Evolutionary conservation across 345 rosid genomes (phyloP), one percentile per base, ranked within the genome.

Genomic region (Lepidium didymum): DNA sequence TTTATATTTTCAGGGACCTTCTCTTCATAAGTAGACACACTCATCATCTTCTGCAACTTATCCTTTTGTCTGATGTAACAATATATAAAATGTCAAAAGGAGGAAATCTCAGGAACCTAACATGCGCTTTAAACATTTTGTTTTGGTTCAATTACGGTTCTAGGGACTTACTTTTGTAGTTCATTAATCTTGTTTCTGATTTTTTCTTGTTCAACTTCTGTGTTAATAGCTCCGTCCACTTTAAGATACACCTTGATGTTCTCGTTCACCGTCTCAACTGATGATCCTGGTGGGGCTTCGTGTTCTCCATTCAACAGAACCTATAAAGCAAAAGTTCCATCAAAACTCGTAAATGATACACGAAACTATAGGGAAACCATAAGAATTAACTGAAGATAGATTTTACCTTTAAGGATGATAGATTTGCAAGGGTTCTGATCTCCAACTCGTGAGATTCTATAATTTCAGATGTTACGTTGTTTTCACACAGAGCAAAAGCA

Each of bases 241-340:
- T 84, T 74, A 1, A 94, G 88, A 81, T 94, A 91, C 45, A 91
- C 87, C 70, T 78, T 82, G 52, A 94, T 85, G 80, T 85, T 84
- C 77, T 87, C 97, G 23, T 91, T 86, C 12, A 94, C 96, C 4
- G 83, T 87, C 84, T 87, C 91, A 36, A 94, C 84, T 1, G 86
- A 84, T 78, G 95, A 89, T 62, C 83, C 87, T 43, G 75, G 72
- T 13, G 96, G 97, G 59, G 92, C 91, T 50, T 34, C 82, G 77
- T 94, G 91, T 71, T 51, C 75, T 65, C 81, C 90, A 31, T 84
- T 81, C 64, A 75, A 56, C 56, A 90, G 63, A 74, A 94, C 96
- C 97, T 89, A 82, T 55, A 8, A 1, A 29, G 7, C 7, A 45
- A 33, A 68, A 55, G 0, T 3, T 1, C 69, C 67, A 34, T n/a